Evolutionary conservation across 2,329 filamentous ascomycete genomes (phyloP).

Genomic region (Diaporthe humulicola): DNA sequence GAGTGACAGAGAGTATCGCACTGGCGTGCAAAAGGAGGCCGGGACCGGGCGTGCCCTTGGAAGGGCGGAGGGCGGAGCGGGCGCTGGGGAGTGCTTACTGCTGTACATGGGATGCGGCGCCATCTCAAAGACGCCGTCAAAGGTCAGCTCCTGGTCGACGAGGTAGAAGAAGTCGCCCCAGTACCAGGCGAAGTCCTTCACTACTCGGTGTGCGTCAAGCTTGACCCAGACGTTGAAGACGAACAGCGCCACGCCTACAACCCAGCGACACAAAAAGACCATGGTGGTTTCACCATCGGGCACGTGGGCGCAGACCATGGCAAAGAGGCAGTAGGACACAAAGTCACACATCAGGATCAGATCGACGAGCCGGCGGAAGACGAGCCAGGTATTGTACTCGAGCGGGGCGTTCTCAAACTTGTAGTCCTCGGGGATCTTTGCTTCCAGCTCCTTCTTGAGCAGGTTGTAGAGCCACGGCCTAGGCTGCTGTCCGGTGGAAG

Average conservation of each 20-base stretch:
- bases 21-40: slow-evolving; percentile 14
- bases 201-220: slow-evolving; percentile 94
- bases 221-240: slow-evolving; percentile 99
- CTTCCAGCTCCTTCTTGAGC: slow-evolving; percentile 90
- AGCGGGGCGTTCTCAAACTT: slow-evolving; percentile 91
- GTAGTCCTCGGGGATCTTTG: slow-evolving; percentile 95
- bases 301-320: slow-evolving; percentile 84
- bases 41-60: slow-evolving; percentile 26
- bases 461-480: slow-evolving; percentile 85
- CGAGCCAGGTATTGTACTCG: slow-evolving; percentile 99
- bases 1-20: not conserved
- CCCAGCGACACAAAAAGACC: slow-evolving; percentile 83
- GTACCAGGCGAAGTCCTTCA: slow-evolving; percentile 99
- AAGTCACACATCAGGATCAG: slow-evolving; percentile 99
- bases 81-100: slow-evolving; percentile 50
- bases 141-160: slow-evolving; percentile 96
- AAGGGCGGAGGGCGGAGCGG: slow-evolving; percentile 7
- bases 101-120: slow-evolving; percentile 99
- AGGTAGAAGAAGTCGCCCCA: slow-evolving; percentile 99
- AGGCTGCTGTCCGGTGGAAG: slow-evolving; percentile 83
- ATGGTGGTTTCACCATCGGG: slow-evolving; percentile 79
- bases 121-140: slow-evolving; percentile 99
- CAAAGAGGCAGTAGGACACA: slow-evolving; percentile 95
- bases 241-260: slow-evolving; percentile 81
- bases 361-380: slow-evolving; percentile 95